Evolutionary conservation across 192 early-diverging fungal genomes (phyloP).

Genomic region (Borealophlyctis nickersoniae): DNA sequence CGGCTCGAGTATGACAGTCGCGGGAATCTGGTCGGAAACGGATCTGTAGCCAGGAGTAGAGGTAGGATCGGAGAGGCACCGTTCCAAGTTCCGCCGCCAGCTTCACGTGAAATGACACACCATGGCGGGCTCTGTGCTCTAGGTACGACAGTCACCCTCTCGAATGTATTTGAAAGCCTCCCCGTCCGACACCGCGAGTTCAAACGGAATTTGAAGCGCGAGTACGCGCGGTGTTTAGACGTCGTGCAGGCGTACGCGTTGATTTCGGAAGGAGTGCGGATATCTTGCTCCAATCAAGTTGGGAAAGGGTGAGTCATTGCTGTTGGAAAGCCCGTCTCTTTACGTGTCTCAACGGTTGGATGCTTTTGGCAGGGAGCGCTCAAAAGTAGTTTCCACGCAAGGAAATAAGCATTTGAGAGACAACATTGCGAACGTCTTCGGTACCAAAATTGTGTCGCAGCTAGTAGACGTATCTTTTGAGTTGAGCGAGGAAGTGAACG

Average conservation of each 20-base stretch:
- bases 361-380: constrained; percentile 41
- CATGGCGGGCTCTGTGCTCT: constrained; percentile 9
- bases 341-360: not conserved
- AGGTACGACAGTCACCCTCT: constrained; percentile 80
- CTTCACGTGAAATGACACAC: too few species aligned
- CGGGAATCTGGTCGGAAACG: constrained; percentile 55
- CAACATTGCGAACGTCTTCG: constrained; percentile 78
- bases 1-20: constrained; percentile 65
- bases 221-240: constrained; percentile 73
- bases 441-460: constrained; percentile 47
- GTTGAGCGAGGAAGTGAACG: constrained; percentile 30
- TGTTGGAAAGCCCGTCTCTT: not conserved
- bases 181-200: constrained; percentile 88
- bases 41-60: constrained; percentile 51
- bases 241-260: constrained; percentile 84
- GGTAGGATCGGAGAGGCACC: constrained; percentile 11
- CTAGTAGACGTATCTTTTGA: constrained; percentile 47
- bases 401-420: constrained; percentile 58
- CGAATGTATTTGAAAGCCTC: constrained; percentile 73
- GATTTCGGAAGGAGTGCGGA: constrained; percentile 62
- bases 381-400: constrained; percentile 51
- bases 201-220: constrained; percentile 74
- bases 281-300: constrained; percentile 61
- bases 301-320: constrained; percentile 47
- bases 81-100: too few species aligned